Percentiles rank a stretch among this genome's conserved stretches.
Evolutionary conservation across 1,139 yeast genomes (phyloP).

Genomic region (Saccharomycopsis hybrid): DNA sequence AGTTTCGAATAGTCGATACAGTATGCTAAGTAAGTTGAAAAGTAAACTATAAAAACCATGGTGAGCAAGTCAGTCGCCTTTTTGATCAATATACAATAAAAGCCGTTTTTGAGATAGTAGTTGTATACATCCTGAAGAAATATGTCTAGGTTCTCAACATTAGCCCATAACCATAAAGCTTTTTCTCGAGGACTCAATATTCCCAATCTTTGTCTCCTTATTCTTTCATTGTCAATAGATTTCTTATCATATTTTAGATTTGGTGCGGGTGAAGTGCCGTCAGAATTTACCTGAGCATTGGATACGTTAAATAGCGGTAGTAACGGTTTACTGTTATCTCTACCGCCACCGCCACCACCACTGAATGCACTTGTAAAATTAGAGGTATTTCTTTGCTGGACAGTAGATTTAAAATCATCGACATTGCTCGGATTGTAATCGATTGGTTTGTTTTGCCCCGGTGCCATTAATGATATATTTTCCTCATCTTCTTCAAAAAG

Average conservation of each 20-base stretch:
- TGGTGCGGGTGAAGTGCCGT: too few relatives aligned
- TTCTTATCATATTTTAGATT: neutral
- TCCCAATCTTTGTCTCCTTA: constrained; percentile 26
- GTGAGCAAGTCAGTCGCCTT: constrained; percentile 64
- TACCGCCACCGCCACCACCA: too few relatives aligned
- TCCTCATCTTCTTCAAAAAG: constrained; percentile 13
- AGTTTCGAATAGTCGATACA: constrained; percentile 67
- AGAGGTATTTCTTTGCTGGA: too few relatives aligned
- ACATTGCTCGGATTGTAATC: too few relatives aligned
- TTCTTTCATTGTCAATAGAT: constrained; percentile 23
- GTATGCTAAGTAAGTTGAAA: constrained; percentile 73
- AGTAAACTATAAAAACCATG: constrained; percentile 66
- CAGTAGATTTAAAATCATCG: too few relatives aligned
- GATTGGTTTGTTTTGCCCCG: neutral
- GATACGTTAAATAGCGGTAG: constrained; percentile 10
- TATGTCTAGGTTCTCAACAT: constrained; percentile 82
- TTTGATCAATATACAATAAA: constrained; percentile 63
- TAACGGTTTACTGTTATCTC: neutral
- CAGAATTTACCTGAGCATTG: neutral
- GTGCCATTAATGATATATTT: neutral
- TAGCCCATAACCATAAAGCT: constrained; percentile 95
- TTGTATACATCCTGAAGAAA: constrained; percentile 77
- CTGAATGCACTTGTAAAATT: too few relatives aligned
- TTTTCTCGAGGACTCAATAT: constrained; percentile 58
- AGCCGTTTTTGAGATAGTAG: constrained; percentile 82